Conservation (phyloP, 345 rosid species). For the Garcia nutans region DNA sequence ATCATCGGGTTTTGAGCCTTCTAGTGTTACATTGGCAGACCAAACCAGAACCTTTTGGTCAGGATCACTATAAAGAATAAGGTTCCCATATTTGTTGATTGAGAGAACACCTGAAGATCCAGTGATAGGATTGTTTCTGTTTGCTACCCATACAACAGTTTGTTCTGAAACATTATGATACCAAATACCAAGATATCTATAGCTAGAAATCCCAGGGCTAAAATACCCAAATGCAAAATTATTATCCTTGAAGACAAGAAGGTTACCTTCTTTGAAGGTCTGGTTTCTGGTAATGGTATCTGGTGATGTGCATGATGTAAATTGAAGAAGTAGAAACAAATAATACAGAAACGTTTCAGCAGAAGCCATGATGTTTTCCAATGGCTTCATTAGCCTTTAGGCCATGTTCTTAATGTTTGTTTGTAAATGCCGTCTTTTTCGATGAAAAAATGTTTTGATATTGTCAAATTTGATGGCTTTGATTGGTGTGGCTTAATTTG, state of each 20-base stretch:
- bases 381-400: too few species aligned
- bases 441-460: too few species aligned
- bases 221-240: conserved; percentile 31
- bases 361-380: not conserved
- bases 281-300: conserved; percentile 19
- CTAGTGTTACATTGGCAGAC: conserved; percentile 19
- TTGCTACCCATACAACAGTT: too few species aligned
- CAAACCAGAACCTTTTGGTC: conserved; percentile 2
- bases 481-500: too few species aligned
- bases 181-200: conserved; percentile 33
- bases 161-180: conserved; percentile 12
- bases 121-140: conserved; percentile 16
- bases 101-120: conserved; percentile 20
- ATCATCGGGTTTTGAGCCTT: not conserved
- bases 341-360: too few species aligned
- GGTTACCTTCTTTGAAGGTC: conserved; percentile 10
- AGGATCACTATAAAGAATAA: conserved; percentile 8
- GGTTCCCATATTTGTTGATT: conserved; percentile 14
- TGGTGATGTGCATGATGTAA: not conserved
- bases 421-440: too few species aligned
- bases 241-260: conserved; percentile 9
- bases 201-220: conserved; percentile 18
- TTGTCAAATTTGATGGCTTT: too few species aligned
- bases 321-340: not conserved
- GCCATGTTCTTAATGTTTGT: too few species aligned